Conservation (phyloP, 352 stramenopile species). For the Phytophthora tentaculata region DNA sequence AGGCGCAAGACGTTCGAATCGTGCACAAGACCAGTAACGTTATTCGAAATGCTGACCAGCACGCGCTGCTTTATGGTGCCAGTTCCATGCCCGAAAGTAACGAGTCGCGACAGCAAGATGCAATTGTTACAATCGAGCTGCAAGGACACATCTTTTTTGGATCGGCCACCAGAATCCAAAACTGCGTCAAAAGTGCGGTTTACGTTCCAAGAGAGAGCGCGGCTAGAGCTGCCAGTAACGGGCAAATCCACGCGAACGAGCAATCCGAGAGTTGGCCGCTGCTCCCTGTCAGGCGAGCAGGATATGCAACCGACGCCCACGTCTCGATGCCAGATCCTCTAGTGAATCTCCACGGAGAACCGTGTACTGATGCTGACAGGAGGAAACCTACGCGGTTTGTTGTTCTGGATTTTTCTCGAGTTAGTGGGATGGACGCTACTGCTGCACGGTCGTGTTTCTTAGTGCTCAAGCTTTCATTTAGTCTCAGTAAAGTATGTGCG, state of each 20-base stretch:
- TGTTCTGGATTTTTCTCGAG: constrained; percentile 78
- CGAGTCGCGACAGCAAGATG: constrained; percentile 39
- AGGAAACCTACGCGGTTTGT: constrained; percentile 59
- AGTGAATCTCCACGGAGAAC: constrained; percentile 53
- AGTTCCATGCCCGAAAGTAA: constrained; percentile 10
- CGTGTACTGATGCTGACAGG: constrained; percentile 37
- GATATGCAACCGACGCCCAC: constrained; percentile 20
- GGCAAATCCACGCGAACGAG: neutral
- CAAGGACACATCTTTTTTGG: constrained; percentile 85
- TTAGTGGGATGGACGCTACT: constrained; percentile 84
- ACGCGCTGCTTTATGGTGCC: constrained; percentile 52
- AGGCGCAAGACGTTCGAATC: constrained; percentile 59
- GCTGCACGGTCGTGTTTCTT: constrained; percentile 76
- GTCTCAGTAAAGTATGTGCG: constrained; percentile 49
- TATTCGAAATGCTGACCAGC: constrained; percentile 67
- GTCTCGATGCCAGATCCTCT: constrained; percentile 28
- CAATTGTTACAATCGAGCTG: constrained; percentile 71
- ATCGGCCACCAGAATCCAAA: constrained; percentile 72
- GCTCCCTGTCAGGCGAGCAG: constrained; percentile 10
- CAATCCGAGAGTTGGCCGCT: constrained; percentile 19
- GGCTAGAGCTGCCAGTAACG: neutral
- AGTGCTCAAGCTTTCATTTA: constrained; percentile 68
- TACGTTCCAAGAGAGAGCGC: constrained; percentile 37
- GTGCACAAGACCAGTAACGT: constrained; percentile 72
- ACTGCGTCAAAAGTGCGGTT: constrained; percentile 69